Percentiles rank a stretch among this genome's conserved stretches.
Conservation (phyloP, 2,329 filamentous ascomycete genomes). For the Nemania bipapillata region DNA sequence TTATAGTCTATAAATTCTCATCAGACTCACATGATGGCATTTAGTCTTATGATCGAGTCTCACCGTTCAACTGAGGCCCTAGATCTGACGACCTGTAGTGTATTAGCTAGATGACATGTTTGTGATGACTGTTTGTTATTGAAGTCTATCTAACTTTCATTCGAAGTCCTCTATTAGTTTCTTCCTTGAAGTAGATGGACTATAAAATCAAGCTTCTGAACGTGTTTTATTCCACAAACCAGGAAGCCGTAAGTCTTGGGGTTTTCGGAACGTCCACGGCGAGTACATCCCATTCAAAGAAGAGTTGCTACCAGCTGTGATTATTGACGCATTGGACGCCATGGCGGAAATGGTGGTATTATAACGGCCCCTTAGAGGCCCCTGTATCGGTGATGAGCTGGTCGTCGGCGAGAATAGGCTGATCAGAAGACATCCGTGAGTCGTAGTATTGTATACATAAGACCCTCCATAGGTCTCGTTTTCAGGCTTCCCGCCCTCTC, state of each 20-base stretch:
- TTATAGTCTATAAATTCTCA: too few species aligned
- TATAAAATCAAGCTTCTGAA: neutral
- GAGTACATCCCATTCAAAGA: neutral
- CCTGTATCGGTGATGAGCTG: neutral
- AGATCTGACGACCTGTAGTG: too few species aligned
- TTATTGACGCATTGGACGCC: neutral
- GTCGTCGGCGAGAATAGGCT: neutral
- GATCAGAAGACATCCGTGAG: neutral
- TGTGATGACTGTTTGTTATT: neutral
- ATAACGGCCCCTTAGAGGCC: neutral
- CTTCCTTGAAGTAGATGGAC: neutral
- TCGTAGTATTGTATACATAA: neutral
- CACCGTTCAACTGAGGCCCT: too few species aligned
- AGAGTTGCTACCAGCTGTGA: neutral
- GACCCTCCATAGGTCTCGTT: neutral
- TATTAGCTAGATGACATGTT: too few species aligned
- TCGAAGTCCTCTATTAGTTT: too few species aligned
- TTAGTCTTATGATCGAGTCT: too few species aligned
- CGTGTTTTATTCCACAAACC: neutral
- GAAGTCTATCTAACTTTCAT: too few species aligned
- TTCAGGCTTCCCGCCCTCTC: neutral
- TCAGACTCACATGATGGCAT: too few species aligned
- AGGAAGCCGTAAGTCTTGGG: neutral
- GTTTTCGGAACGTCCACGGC: neutral
- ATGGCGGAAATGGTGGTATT: neutral